phyloP scores from a whole-genome alignment of 176 grass and related monocot species.

The Triticum timopheevii region DNA sequence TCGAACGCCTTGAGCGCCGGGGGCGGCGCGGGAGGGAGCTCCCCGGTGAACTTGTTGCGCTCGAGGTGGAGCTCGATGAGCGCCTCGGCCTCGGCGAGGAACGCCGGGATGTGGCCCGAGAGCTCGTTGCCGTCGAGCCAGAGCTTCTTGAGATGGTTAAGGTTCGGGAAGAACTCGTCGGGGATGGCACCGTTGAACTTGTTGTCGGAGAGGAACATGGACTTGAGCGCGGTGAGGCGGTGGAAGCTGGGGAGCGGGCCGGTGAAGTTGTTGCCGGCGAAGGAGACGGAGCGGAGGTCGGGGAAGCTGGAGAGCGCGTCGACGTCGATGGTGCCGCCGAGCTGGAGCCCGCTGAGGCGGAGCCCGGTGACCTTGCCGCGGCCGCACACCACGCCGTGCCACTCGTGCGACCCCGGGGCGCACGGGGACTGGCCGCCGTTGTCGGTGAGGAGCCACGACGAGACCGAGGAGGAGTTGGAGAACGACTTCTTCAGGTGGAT shows the following conservation, averaged over 20 bases:
- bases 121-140: slow-evolving; percentile 71
- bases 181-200: slow-evolving; percentile 58
- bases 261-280: slow-evolving; percentile 57
- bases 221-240: slow-evolving; percentile 60
- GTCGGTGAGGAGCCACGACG: slow-evolving; percentile 52
- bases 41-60: slow-evolving; percentile 56
- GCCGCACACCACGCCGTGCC: slow-evolving; percentile 70
- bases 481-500: slow-evolving; percentile 76
- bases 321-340: slow-evolving; percentile 61
- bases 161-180: slow-evolving; percentile 50
- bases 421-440: slow-evolving; percentile 44
- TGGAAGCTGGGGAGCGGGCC: slow-evolving; percentile 58
- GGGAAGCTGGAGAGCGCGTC: slow-evolving; percentile 54
- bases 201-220: slow-evolving; percentile 76
- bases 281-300: slow-evolving; percentile 62
- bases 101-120: slow-evolving; percentile 48
- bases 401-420: slow-evolving; percentile 37
- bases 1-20: slow-evolving; percentile 53
- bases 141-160: slow-evolving; percentile 81
- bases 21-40: slow-evolving; percentile 43
- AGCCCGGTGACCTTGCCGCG: slow-evolving; percentile 47
- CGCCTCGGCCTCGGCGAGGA: slow-evolving; percentile 40
- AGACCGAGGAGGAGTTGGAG: slow-evolving; percentile 63
- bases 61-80: slow-evolving; percentile 74
- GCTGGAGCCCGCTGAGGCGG: slow-evolving; percentile 48